Conservation (phyloP, 129 eudicot genomes). For the Scalesia atractyloides region DNA sequence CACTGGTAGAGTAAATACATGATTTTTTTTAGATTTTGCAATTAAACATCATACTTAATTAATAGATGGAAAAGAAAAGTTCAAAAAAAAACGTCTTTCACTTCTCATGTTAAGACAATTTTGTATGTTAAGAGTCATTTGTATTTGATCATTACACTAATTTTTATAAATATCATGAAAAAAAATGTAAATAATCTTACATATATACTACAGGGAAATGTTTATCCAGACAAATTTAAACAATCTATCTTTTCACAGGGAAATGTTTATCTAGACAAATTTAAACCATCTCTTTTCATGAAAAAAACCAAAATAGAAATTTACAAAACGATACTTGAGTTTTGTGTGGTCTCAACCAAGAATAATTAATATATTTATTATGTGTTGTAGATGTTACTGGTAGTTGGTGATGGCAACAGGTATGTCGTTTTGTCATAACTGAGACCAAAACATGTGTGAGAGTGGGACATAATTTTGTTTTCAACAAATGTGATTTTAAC, state of each 20-base stretch:
- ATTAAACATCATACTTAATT: too few relatives aligned
- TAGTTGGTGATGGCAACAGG: constrained; percentile 9
- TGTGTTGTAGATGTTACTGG: not conserved
- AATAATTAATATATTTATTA: not conserved
- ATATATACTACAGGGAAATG: not conserved
- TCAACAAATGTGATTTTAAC: constrained; percentile 17
- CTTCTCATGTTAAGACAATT: too few relatives aligned
- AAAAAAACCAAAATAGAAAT: not conserved
- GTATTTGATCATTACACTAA: too few relatives aligned
- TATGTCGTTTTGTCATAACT: constrained; percentile 8
- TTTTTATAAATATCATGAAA: too few relatives aligned
- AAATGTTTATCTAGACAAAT: not conserved
- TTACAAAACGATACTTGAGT: not conserved
- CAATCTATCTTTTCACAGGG: not conserved
- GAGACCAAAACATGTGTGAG: not conserved
- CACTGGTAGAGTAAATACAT: too few relatives aligned
- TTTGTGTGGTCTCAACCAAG: not conserved
- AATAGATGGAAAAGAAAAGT: too few relatives aligned
- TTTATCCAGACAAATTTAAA: too few relatives aligned
- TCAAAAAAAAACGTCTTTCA: too few relatives aligned
- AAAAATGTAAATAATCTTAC: too few relatives aligned
- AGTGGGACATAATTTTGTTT: not conserved
- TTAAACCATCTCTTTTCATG: not conserved
- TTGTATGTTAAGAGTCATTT: too few relatives aligned
- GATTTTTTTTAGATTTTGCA: too few relatives aligned